A percentile compares a stretch with the other conserved stretches of the same genome.
Conservation (phyloP, 2,329 filamentous ascomycete species). For the Fusarium sp. region DNA sequence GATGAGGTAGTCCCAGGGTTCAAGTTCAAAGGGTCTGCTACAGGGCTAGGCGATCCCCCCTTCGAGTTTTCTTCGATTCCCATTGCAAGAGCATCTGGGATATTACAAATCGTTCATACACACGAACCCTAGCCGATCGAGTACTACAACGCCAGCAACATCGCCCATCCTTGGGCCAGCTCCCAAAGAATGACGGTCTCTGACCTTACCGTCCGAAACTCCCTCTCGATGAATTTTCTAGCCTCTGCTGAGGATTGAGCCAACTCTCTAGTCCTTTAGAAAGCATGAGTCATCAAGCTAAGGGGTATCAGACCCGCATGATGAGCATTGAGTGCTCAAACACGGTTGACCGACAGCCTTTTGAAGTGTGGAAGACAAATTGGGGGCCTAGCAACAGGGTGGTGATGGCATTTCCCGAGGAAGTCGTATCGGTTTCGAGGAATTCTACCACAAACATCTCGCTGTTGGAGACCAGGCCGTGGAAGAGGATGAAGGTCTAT, state of each 20-base stretch:
- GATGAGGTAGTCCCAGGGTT: accelerated
- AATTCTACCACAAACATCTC: neutral
- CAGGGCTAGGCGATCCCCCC: accelerated
- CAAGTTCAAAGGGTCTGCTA: neutral
- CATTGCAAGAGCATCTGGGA: neutral
- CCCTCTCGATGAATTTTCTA: neutral
- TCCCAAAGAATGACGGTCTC: neutral
- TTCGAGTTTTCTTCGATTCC: accelerated
- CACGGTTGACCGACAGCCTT: accelerated
- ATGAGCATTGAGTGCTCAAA: neutral
- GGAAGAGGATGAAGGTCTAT: neutral
- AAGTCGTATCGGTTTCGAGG: accelerated
- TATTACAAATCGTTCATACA: accelerated
- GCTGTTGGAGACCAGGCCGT: neutral
- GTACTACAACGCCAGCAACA: neutral
- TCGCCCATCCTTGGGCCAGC: neutral
- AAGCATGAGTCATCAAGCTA: neutral
- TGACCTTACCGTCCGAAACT: accelerated
- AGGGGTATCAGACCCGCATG: too few relatives aligned
- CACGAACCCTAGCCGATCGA: accelerated
- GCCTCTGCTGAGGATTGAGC: neutral
- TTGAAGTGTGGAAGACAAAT: neutral
- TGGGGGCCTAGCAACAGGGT: accelerated
- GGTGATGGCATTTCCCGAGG: accelerated
- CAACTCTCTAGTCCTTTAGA: neutral